Percentiles rank a stretch among this genome's conserved stretches.
phyloP scores from a whole-genome alignment of 345 rosid genomes.

The Populus alba region DNA sequence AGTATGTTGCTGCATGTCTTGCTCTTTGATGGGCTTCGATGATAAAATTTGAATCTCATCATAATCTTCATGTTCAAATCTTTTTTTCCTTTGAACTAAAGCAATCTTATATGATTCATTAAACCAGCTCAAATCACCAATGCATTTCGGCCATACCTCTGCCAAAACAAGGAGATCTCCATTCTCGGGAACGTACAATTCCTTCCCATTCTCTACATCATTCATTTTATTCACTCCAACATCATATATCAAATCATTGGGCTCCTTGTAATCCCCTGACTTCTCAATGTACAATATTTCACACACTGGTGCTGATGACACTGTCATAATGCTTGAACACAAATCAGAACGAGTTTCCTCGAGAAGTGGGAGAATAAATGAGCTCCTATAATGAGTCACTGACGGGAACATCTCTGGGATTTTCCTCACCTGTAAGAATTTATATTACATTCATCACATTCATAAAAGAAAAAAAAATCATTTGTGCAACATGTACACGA shows the following conservation, averaged over 20 bases:
- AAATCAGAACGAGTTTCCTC: conserved; percentile 7
- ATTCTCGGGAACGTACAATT: neutral
- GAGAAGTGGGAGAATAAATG: conserved; percentile 1
- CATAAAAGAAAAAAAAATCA: too few species aligned
- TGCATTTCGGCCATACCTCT: neutral
- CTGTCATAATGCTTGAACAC: neutral
- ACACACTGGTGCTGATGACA: neutral
- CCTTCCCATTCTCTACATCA: neutral
- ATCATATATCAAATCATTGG: neutral
- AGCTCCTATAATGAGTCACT: neutral
- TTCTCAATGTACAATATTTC: neutral
- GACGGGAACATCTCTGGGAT: conserved; percentile 5
- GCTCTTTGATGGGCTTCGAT: neutral
- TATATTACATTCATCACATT: too few species aligned
- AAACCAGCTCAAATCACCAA: neutral
- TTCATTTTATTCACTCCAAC: neutral
- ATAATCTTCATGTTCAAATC: neutral
- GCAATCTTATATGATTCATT: neutral
- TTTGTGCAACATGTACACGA: too few species aligned
- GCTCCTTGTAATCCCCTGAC: neutral
- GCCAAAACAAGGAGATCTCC: conserved; percentile 7
- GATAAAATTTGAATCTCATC: conserved; percentile 7
- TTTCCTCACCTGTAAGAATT: neutral
- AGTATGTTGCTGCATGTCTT: neutral
- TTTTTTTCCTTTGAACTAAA: neutral